Base-by-base conservation (phyloP, 192 early-diverging fungal species). In the Entrophospora sp. region DNA sequence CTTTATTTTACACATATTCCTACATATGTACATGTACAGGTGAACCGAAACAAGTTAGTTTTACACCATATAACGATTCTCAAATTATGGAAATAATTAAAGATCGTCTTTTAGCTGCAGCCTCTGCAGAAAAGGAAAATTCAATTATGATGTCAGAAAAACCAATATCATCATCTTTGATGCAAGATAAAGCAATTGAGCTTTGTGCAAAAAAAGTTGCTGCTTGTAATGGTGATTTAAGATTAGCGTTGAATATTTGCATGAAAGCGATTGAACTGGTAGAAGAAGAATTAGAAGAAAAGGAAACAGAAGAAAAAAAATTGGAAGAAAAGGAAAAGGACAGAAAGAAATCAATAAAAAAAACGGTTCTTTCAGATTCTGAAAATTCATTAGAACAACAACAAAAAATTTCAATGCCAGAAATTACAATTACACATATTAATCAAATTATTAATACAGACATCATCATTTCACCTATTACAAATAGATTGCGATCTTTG, bases 31-130 rank as follows among this genome's bases (percentile, higher is more conserved):
- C n/a, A n/a, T n/a, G n/a, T n/a, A n/a, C n/a, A n/a, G n/a, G n/a
- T n/a, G n/a, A n/a, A n/a, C n/a, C n/a, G n/a, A n/a, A n/a, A n/a
- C n/a, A n/a, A n/a, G n/a, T n/a, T n/a, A n/a, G n/a, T 68, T 97
- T 96, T 58, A 85, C 87, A 52, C 93, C 94, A 12, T 98, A 98
- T 67, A 76, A 87, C 28, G 83, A 92, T 5, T 71, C 70, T 14
- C 91, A 96, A 71, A 97, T 98, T 61, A 73, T 81, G 1, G 81
- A 75, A n/a, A 97, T 98, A 68, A 88, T 98, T 52, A 88, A 89
- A 63, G 87, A 85, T 44, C 85, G 96, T 28, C 74, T 97, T 1
- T 75, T 76, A 25, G 72, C n/a, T 32, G 48, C 48, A 42, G 45
- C 45, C 18, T 20, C 45, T 8, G 4, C 45, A 8, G 8, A 13